phyloP scores from a whole-genome alignment of 2,329 filamentous ascomycete genomes.

The Fusarium albidum region DNA sequence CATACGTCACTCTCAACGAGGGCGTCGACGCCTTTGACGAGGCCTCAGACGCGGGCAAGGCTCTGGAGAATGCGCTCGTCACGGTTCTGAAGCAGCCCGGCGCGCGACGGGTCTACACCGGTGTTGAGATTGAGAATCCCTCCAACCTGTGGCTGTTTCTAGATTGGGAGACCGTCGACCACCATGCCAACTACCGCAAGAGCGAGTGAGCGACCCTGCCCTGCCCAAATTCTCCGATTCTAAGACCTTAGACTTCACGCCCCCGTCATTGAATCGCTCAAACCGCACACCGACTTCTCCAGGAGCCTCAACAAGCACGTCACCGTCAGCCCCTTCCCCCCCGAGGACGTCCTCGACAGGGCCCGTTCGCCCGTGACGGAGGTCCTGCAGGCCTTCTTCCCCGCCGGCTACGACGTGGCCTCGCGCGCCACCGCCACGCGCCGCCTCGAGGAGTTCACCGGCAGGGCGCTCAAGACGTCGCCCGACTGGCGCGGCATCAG shows the following conservation, averaged over 20 bases:
- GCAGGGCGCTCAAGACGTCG: constrained; percentile 25
- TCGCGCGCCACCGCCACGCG: constrained; percentile 30
- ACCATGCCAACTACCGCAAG: constrained; percentile 30
- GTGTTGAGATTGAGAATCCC: constrained; percentile 37
- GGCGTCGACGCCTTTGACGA: constrained; percentile 25
- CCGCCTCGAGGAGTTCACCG: constrained; percentile 28
- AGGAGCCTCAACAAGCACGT: constrained; percentile 35
- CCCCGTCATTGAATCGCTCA: constrained; percentile 29
- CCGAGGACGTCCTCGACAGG: constrained; percentile 34
- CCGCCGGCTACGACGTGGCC: constrained; percentile 27
- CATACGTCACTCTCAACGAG: constrained; percentile 29
- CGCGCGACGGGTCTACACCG: constrained; percentile 33
- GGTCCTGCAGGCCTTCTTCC: constrained; percentile 34
- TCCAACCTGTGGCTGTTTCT: constrained; percentile 36
- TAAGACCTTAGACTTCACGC: constrained; percentile 7
- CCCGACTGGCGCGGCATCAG: constrained; percentile 36
- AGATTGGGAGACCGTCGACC: constrained; percentile 36
- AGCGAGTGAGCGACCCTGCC: constrained; percentile 18
- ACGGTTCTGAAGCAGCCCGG: constrained; percentile 35
- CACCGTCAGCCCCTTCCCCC: constrained; percentile 29
- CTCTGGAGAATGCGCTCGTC: constrained; percentile 24
- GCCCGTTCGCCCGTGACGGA: constrained; percentile 33
- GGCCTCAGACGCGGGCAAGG: constrained; percentile 25
- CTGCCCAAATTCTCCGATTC: background rate
- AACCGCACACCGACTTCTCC: constrained; percentile 22